These are phyloP conservation scores for Penicillium hesseltinei DNA, from an alignment of 2,329 filamentous ascomycete genomes.

Conservation along the genomic window DNA sequence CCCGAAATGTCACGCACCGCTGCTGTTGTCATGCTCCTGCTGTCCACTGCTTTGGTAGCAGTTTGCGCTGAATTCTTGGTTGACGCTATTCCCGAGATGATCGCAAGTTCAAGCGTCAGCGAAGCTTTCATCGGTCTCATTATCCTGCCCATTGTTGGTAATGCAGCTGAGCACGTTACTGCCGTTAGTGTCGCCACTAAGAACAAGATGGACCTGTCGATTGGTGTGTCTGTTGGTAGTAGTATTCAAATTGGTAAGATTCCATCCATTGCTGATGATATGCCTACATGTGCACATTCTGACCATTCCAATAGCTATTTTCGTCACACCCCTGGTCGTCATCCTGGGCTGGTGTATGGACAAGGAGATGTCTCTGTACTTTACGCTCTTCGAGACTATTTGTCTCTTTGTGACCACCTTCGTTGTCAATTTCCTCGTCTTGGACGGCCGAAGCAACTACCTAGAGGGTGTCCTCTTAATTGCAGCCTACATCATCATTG, in stretches of 20 bases:
- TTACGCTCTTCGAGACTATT: conserved; percentile 62
- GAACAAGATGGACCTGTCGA: conserved; percentile 82
- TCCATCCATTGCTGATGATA: background rate
- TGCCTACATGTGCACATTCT: conserved; percentile 1
- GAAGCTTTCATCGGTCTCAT: conserved; percentile 78
- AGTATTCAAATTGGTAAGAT: conserved; percentile 67
- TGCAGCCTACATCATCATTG: conserved; percentile 77
- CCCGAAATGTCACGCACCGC: conserved; percentile 55
- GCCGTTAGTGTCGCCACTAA: conserved; percentile 76
- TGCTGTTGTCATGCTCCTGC: conserved; percentile 54
- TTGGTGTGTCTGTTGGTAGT: conserved; percentile 75
- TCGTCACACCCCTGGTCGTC: conserved; percentile 73
- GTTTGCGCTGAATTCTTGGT: conserved; percentile 71
- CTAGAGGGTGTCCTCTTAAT: conserved; percentile 75
- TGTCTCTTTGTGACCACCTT: conserved; percentile 80
- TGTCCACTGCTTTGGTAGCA: conserved; percentile 59
- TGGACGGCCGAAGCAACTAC: conserved; percentile 80
- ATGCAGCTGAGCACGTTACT: conserved; percentile 78
- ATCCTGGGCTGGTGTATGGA: conserved; percentile 74
- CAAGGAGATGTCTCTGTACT: conserved; percentile 65
- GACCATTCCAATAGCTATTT: conserved; percentile 54
- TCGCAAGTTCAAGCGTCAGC: conserved; percentile 58
- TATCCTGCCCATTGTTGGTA: conserved; percentile 77
- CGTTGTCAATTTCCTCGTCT: conserved; percentile 81
- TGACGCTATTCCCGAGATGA: conserved; percentile 67